These are phyloP conservation scores for Penicillium cinerascens DNA, from an alignment of 495 filamentous ascomycete species.

Conservation along the genomic window DNA sequence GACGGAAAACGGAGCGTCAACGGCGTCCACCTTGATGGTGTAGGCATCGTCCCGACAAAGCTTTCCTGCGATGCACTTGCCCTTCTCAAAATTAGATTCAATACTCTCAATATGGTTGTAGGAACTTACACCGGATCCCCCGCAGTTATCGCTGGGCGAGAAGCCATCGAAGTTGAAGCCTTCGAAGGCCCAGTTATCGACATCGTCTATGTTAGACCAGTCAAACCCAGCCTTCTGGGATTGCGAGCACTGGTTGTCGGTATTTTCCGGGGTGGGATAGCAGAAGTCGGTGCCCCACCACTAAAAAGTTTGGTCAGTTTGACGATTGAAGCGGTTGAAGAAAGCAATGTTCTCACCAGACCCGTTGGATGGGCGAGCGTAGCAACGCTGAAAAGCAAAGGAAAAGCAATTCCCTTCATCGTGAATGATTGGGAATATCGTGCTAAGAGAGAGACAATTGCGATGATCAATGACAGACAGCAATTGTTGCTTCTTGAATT, in stretches of 20 bases:
- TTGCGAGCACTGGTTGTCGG: conserved; percentile 69
- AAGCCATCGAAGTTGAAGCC: conserved; percentile 72
- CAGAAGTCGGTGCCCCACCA: conserved; percentile 57
- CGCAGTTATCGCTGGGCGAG: conserved; percentile 53
- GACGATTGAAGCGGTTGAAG: not conserved
- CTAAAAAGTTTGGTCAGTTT: conserved; percentile 5
- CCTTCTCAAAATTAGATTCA: conserved; percentile 23
- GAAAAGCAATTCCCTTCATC: conserved; percentile 23
- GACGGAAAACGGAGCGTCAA: conserved; percentile 68
- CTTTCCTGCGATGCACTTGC: not conserved
- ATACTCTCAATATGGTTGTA: not conserved
- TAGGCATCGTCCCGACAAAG: not conserved
- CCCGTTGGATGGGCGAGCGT: conserved; percentile 33
- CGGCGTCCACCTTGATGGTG: not conserved
- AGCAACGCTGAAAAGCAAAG: conserved; percentile 22
- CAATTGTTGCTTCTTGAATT: not conserved
- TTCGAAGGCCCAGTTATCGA: conserved; percentile 59
- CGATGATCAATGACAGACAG: not conserved
- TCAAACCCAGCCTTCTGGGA: conserved; percentile 66
- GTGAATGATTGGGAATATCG: conserved; percentile 8
- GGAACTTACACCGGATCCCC: conserved; percentile 37
- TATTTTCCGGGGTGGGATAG: conserved; percentile 71
- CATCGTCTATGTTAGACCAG: conserved; percentile 60
- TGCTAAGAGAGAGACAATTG: not conserved
- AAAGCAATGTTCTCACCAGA: conserved; percentile 20